phyloP scores from a whole-genome alignment of 2,329 filamentous ascomycete genomes.

The Trichoderma asperellum region DNA sequence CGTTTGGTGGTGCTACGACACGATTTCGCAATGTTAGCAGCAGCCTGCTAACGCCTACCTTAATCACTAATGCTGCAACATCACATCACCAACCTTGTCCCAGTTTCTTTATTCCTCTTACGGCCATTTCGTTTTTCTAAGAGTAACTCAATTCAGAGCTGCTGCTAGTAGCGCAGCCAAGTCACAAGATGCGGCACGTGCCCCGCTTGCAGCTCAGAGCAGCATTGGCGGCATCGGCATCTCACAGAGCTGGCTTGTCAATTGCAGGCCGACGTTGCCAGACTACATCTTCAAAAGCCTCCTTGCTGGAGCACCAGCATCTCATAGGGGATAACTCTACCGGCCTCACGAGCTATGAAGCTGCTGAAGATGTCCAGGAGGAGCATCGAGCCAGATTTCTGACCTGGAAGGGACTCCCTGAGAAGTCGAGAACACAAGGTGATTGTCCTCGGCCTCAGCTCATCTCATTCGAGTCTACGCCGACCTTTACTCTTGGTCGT shows the following conservation, averaged over 20 bases:
- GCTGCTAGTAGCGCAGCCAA: background rate
- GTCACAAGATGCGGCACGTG: constrained; percentile 29
- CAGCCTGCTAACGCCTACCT: background rate
- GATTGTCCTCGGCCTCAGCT: constrained; percentile 67
- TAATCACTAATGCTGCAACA: background rate
- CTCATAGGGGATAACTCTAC: constrained; percentile 33
- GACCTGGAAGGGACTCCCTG: constrained; percentile 39
- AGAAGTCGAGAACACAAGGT: constrained; percentile 3
- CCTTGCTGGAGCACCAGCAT: constrained; percentile 40
- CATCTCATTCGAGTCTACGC: constrained; percentile 79
- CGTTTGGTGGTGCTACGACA: background rate
- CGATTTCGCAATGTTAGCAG: background rate
- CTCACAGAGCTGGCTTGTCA: background rate
- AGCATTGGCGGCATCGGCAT: background rate
- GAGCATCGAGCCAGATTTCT: constrained; percentile 42
- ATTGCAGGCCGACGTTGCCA: background rate
- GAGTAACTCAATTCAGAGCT: background rate
- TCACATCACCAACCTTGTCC: background rate
- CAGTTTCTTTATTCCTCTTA: background rate
- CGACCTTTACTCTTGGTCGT: constrained; percentile 88
- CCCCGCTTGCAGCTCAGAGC: background rate
- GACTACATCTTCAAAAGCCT: background rate
- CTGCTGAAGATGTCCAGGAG: constrained; percentile 42
- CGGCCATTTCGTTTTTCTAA: background rate
- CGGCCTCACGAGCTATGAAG: constrained; percentile 40